Evolutionary conservation across 176 grass and related monocot species (phyloP), one percentile per base, ranked within the genome.

Genomic region (Paspalum notatum): DNA sequence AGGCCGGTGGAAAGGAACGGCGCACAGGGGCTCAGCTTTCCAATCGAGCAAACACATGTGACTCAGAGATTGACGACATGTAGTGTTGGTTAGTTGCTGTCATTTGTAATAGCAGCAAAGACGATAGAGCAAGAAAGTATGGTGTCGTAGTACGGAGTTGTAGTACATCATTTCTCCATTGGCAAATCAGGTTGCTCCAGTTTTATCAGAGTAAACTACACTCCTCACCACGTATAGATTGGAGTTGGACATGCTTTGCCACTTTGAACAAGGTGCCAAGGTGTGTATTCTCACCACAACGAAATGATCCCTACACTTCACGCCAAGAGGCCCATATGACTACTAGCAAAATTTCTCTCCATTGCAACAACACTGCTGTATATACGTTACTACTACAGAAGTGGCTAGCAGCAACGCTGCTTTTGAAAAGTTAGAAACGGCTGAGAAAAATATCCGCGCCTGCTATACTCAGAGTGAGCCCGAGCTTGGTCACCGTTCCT

Each of bases 1-100:
- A 32, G 32, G 32, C 32, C 76, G 62, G 70, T 56, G 58, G 11
- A 79, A 86, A 80, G 77, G 42, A 66, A 67, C n/a, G 44, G 14
- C 51, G 44, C 22, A 0, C 45, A 49, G 67, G 67, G 44, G 66
- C 46, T 66, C 60, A 24, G 56, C 54, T 62, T 84, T 69, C 73
- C n/a, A 54, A 20, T 54, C 20, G 52, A 25, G 11, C 63, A 10
- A 42, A 18, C 26, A 27, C 27, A 6, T 37, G 8, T 72, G 39
- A 46, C 43, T 51, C 74, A 84, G 9, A 83, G 43, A 32, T 32
- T 32, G 32, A 32, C 10, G 27, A 52, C 11, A 17, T 39, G 70
- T 13, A 12, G 15, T 27, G 69, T 5, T 27, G 7, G 0, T 51
- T 71, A 18, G 46, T 37, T 71, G 26, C 24, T 62, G 59, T 62